Percentiles rank a stretch among this genome's conserved stretches.
Conservation (phyloP, 2,329 filamentous ascomycete species). For the Anthostomella pinea region DNA sequence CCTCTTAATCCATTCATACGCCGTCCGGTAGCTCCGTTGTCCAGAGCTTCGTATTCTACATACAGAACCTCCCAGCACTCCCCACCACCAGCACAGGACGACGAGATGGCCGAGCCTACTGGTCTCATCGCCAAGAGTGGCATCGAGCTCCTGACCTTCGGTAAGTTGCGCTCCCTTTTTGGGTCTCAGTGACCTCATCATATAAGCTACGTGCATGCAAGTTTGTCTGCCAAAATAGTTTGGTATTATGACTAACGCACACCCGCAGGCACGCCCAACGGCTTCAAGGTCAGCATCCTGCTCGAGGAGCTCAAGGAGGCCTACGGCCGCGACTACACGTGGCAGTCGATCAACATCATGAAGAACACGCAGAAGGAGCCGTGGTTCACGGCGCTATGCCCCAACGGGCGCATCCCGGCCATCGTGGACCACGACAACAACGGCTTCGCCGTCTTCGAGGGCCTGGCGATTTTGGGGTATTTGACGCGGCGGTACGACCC, state of each 20-base stretch:
- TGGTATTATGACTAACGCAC: no score
- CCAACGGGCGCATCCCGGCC: conserved; percentile 65
- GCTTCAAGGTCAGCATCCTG: conserved; percentile 57
- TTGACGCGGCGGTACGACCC: conserved; percentile 70
- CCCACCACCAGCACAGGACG: conserved; percentile 9
- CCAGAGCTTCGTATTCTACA: conserved; percentile 17
- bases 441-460: conserved; percentile 68
- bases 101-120: conserved; percentile 42
- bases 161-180: conserved; percentile 31
- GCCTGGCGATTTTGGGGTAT: conserved; percentile 70
- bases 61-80: conserved; percentile 8
- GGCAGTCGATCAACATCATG: conserved; percentile 56
- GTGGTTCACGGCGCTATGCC: conserved; percentile 61
- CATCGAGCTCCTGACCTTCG: conserved; percentile 62
- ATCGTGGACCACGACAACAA: conserved; percentile 64
- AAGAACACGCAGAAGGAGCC: conserved; percentile 65
- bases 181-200: no score
- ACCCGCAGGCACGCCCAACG: conserved; percentile 47
- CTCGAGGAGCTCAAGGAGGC: conserved; percentile 66
- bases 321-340: conserved; percentile 59
- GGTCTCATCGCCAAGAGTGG: conserved; percentile 61
- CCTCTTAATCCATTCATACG: background rate
- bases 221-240: no score
- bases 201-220: no score
- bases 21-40: background rate